phyloP scores from a whole-genome alignment of 345 rosid genomes.

The Salix viminalis region DNA sequence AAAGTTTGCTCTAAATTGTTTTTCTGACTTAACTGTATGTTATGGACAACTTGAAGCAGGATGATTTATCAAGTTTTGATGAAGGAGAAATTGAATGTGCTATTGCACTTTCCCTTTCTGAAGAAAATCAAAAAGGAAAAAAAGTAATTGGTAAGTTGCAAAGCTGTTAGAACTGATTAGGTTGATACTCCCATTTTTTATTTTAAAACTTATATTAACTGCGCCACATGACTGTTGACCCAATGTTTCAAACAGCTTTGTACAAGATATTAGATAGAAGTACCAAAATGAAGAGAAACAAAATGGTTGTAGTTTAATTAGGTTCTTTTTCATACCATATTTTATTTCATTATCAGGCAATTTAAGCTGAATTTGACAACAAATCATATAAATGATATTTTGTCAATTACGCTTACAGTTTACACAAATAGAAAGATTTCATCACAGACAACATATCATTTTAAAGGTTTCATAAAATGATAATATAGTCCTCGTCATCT shows the following conservation, averaged over 20 bases:
- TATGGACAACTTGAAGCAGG: slow-evolving; percentile 46
- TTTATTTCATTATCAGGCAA: neutral
- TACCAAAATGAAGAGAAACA: neutral
- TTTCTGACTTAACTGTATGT: neutral
- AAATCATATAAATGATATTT: neutral
- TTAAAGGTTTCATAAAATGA: neutral
- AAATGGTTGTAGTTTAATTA: neutral
- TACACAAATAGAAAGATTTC: neutral
- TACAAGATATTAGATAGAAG: neutral
- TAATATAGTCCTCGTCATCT: neutral
- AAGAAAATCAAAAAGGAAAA: slow-evolving; percentile 70
- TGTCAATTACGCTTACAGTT: neutral
- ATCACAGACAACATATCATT: neutral
- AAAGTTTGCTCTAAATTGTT: neutral
- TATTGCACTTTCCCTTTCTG: slow-evolving; percentile 79
- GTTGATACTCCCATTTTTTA: neutral
- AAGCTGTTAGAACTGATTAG: neutral
- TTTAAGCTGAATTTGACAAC: neutral
- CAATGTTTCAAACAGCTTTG: neutral
- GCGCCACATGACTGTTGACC: neutral
- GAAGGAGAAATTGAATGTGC: slow-evolving; percentile 73
- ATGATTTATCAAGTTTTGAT: slow-evolving; percentile 69
- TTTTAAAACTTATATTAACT: neutral
- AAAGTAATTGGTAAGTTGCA: slow-evolving; percentile 59
- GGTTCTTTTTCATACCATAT: neutral